phyloP scores from a whole-genome alignment of 768 basidiomycete species.

The Auriscalpium orientale region DNA sequence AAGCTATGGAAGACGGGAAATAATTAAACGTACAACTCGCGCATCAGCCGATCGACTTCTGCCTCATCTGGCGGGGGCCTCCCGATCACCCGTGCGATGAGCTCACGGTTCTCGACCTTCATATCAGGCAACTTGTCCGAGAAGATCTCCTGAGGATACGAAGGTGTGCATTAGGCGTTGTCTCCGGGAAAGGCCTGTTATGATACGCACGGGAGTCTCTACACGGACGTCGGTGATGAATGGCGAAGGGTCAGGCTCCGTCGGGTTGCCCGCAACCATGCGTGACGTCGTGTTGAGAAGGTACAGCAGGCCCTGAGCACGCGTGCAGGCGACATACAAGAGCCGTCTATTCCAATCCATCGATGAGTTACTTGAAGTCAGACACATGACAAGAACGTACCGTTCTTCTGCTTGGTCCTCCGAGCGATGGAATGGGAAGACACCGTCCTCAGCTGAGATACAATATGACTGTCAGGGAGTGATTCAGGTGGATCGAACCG shows the following conservation, averaged over 20 bases:
- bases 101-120: slow-evolving; percentile 32
- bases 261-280: slow-evolving; percentile 47
- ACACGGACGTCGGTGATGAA: slow-evolving; percentile 44
- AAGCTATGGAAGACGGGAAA: background rate
- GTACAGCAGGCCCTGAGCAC: slow-evolving; percentile 69
- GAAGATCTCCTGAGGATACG: slow-evolving; percentile 30
- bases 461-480: background rate
- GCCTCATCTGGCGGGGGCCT: slow-evolving; percentile 36
- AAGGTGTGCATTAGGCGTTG: background rate
- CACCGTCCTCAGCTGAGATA: slow-evolving; percentile 55
- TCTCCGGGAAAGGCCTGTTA: slow-evolving; percentile 13
- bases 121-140: slow-evolving; percentile 37
- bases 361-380: background rate
- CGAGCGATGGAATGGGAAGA: slow-evolving; percentile 67
- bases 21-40: slow-evolving; percentile 41
- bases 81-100: slow-evolving; percentile 48
- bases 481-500: background rate
- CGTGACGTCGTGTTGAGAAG: slow-evolving; percentile 42
- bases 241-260: slow-evolving; percentile 43
- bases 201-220: slow-evolving; percentile 30
- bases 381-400: slow-evolving; percentile 25
- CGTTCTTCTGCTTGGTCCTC: slow-evolving; percentile 80
- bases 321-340: slow-evolving; percentile 84
- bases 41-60: slow-evolving; percentile 33
- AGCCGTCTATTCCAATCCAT: slow-evolving; percentile 45